These are phyloP conservation scores for Penicillium cosmopolitanum DNA, from an alignment of 495 filamentous ascomycete genomes.

Conservation along the genomic window DNA sequence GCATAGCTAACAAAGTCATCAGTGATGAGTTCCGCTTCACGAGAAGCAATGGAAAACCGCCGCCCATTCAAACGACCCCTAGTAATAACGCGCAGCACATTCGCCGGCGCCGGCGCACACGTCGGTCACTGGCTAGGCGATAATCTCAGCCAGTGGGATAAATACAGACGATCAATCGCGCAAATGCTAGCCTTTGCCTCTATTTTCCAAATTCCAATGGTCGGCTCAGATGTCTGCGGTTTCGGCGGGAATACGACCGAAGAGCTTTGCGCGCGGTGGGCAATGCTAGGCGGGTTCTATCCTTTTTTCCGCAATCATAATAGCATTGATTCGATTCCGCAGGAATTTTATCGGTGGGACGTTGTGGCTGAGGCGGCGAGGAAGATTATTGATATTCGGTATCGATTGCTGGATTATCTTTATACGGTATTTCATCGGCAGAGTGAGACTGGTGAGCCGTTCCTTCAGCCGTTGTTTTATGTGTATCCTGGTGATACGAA, in stretches of 20 bases:
- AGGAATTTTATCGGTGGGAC: constrained; percentile 82
- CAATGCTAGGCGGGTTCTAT: constrained; percentile 76
- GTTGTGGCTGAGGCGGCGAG: constrained; percentile 65
- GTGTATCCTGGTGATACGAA: constrained; percentile 68
- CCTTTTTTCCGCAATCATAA: constrained; percentile 89
- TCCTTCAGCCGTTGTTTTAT: constrained; percentile 71
- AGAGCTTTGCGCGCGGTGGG: constrained; percentile 82
- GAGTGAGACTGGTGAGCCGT: constrained; percentile 67
- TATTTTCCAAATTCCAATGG: constrained; percentile 86
- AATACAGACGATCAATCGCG: constrained; percentile 71
- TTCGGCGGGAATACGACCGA: constrained; percentile 74
- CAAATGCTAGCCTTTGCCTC: constrained; percentile 74
- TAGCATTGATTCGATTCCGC: constrained; percentile 49
- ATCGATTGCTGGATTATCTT: constrained; percentile 78
- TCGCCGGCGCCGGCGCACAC: constrained; percentile 74
- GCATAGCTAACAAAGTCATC: constrained; percentile 9
- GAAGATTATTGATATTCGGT: constrained; percentile 75
- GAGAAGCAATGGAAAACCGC: constrained; percentile 68
- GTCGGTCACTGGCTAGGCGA: constrained; percentile 90
- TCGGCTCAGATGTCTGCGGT: constrained; percentile 82
- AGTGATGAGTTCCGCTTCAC: constrained; percentile 77
- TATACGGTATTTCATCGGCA: constrained; percentile 76
- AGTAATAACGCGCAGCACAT: constrained; percentile 84
- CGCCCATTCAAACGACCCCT: constrained; percentile 70
- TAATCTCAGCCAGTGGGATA: constrained; percentile 73